Conservation (phyloP, 495 filamentous ascomycete species). For the Tetracladium marchalianum region DNA sequence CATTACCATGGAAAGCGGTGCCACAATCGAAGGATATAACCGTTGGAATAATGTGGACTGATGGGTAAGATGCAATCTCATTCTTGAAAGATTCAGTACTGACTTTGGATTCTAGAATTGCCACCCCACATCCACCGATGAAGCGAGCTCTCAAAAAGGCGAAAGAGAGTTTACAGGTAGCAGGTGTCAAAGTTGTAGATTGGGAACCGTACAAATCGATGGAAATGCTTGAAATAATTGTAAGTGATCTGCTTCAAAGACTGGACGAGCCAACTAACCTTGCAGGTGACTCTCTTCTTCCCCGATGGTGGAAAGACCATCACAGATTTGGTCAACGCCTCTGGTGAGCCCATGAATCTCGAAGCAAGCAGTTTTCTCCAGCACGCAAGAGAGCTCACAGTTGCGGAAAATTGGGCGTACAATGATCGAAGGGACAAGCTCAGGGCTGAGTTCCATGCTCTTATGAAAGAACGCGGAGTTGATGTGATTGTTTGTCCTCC, state of each 20-base stretch:
- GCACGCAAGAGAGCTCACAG: slow-evolving; percentile 7
- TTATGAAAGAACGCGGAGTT: slow-evolving; percentile 18
- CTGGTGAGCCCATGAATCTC: slow-evolving; percentile 19
- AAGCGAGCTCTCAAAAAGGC: slow-evolving; percentile 1
- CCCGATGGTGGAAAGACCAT: slow-evolving; percentile 44
- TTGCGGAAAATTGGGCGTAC: slow-evolving; percentile 38
- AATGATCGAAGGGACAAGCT: slow-evolving; percentile 4
- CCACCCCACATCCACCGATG: slow-evolving; percentile 7
- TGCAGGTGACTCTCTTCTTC: slow-evolving; percentile 31
- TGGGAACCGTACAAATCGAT: slow-evolving; percentile 22
- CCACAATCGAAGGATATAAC: neutral
- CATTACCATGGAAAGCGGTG: slow-evolving; percentile 49
- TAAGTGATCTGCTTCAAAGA: neutral
- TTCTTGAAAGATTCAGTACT: neutral
- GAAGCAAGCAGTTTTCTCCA: neutral
- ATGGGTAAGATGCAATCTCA: neutral
- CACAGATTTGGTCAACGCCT: slow-evolving; percentile 37
- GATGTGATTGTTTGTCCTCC: slow-evolving; percentile 7
- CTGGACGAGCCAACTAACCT: neutral
- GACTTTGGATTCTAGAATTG: neutral
- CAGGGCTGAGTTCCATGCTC: slow-evolving; percentile 9
- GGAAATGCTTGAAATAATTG: neutral
- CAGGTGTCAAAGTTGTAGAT: slow-evolving; percentile 7
- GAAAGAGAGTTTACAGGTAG: slow-evolving; percentile 3
- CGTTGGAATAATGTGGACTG: slow-evolving; percentile 27